Percentiles rank a stretch among this genome's conserved stretches.
Conservation (phyloP, 1,139 yeast genomes). For the Nakaseomyces nivariensis region DNA sequence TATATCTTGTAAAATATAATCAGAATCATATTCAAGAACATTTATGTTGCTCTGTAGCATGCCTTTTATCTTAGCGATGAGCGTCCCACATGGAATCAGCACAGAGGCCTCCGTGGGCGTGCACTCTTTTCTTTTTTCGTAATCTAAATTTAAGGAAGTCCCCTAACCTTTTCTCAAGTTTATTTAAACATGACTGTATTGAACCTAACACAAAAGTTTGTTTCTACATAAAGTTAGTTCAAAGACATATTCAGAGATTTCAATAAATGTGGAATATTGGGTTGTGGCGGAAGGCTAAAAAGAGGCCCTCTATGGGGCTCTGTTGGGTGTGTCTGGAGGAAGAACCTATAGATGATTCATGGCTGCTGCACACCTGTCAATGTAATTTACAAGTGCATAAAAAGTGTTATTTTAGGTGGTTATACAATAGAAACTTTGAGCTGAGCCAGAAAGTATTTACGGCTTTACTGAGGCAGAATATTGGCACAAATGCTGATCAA, state of each 20-base stretch:
- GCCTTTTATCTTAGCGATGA: too few relatives aligned
- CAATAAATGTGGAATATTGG: background rate
- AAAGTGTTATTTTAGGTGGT: constrained; percentile 13
- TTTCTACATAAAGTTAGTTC: too few relatives aligned
- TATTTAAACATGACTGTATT: too few relatives aligned
- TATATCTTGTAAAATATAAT: background rate
- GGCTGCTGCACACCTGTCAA: constrained; percentile 17
- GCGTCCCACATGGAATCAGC: background rate
- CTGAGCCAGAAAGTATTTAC: constrained; percentile 2
- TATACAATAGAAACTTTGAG: constrained; percentile 9
- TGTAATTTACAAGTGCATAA: constrained; percentile 20
- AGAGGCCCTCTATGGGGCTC: background rate
- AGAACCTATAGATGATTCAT: constrained; percentile 6
- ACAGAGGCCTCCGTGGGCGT: background rate
- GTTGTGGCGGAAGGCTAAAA: background rate
- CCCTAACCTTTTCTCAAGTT: too few relatives aligned
- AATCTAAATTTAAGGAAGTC: too few relatives aligned
- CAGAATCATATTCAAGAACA: background rate
- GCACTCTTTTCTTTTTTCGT: too few relatives aligned
- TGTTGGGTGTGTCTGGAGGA: constrained; percentile 22
- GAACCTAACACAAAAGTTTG: too few relatives aligned
- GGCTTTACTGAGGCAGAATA: background rate
- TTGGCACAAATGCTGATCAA: background rate
- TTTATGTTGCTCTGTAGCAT: too few relatives aligned
- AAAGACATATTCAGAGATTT: too few relatives aligned